Conservation (phyloP, 2,329 filamentous ascomycete species). For the Thelonectria discophora region DNA sequence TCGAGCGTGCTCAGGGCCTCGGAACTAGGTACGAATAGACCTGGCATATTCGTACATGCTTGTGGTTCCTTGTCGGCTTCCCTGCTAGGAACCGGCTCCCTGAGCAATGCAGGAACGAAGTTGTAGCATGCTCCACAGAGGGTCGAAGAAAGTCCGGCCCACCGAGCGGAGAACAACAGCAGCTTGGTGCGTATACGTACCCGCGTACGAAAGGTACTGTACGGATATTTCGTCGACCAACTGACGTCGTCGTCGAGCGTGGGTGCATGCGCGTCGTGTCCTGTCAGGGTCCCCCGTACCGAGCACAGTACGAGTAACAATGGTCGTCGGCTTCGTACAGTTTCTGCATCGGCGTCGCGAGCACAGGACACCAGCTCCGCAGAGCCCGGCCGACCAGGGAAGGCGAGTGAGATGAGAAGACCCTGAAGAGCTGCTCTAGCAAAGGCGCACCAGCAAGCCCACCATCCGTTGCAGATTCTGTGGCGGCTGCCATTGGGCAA, state of each 20-base stretch:
- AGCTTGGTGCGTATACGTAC: conserved; percentile 23
- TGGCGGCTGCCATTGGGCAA: conserved; percentile 23
- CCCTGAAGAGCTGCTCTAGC: conserved; percentile 17
- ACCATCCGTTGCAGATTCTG: conserved; percentile 8
- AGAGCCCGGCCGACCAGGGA: conserved; percentile 9
- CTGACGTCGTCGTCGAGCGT: conserved; percentile 34
- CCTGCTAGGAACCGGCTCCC: conserved; percentile 31
- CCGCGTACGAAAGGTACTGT: neutral
- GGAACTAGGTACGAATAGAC: conserved; percentile 1
- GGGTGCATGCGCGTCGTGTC: conserved; percentile 21
- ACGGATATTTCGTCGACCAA: conserved; percentile 8
- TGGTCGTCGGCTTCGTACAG: neutral
- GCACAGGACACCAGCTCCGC: conserved; percentile 20
- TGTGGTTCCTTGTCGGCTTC: conserved; percentile 27
- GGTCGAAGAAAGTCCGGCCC: conserved; percentile 30
- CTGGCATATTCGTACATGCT: conserved; percentile 21
- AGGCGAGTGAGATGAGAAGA: conserved; percentile 11
- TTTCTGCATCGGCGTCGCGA: conserved; percentile 2
- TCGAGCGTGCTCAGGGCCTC: conserved; percentile 32
- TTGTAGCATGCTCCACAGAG: conserved; percentile 33
- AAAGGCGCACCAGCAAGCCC: conserved; percentile 11
- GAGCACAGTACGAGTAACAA: conserved; percentile 5
- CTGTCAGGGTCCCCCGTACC: conserved; percentile 19
- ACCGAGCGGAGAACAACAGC: conserved; percentile 23
- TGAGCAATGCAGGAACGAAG: conserved; percentile 44